Conservation (phyloP, 169 alveolate species). For the Cystoisospora suis region DNA sequence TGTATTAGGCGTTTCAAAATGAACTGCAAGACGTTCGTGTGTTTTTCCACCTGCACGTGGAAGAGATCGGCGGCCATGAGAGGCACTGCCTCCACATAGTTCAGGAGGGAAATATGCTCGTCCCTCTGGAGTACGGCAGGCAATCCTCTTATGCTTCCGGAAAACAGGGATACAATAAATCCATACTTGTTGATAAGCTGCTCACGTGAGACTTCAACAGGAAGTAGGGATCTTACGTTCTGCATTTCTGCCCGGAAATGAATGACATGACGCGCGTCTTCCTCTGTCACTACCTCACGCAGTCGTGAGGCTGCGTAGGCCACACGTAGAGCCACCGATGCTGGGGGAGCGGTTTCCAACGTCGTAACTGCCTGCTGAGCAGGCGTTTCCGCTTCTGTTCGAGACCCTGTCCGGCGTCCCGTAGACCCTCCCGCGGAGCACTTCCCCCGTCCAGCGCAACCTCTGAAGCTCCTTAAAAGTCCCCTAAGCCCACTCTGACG, state of each 20-base stretch:
- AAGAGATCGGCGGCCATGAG: not conserved
- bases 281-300: no score
- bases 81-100: not conserved
- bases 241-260: no score
- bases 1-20: not conserved
- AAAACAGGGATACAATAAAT: not conserved
- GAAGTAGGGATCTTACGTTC: no score
- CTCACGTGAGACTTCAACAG: not conserved
- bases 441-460: not conserved
- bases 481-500: not conserved
- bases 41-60: not conserved
- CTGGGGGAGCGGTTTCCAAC: no score
- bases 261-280: no score
- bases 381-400: not conserved
- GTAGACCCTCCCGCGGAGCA: not conserved
- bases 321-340: no score
- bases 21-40: no score
- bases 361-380: no score
- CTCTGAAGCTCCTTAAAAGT: not conserved
- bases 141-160: not conserved
- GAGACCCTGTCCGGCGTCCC: not conserved
- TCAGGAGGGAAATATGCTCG: not conserved
- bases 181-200: not conserved
- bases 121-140: not conserved
- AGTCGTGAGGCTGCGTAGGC: no score